Percentiles rank a stretch among this genome's conserved stretches.
These are phyloP conservation scores for Camelina neglecta DNA, from an alignment of 345 rosid species.

Conservation along the genomic window DNA sequence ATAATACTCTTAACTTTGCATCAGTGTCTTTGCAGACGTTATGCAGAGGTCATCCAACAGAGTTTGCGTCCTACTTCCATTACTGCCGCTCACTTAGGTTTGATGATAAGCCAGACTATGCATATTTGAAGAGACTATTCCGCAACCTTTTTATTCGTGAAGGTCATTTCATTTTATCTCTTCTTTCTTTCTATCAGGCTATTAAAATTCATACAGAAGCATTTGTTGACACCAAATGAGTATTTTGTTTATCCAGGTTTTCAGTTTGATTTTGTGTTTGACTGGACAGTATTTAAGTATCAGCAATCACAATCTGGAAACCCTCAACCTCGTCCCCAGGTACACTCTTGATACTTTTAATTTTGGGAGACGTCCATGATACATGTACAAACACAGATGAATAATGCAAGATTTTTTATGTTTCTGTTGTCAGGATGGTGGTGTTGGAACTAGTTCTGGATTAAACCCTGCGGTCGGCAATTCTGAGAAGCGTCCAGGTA, in stretches of 20 bases:
- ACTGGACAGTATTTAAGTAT: slow-evolving; percentile 91
- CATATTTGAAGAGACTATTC: slow-evolving; percentile 89
- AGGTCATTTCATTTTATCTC: slow-evolving; percentile 50
- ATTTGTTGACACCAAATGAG: not conserved
- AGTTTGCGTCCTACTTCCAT: slow-evolving; percentile 95
- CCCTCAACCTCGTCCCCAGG: slow-evolving; percentile 65
- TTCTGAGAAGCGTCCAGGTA: slow-evolving; percentile 74
- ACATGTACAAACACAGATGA: slow-evolving; percentile 4
- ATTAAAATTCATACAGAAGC: slow-evolving; percentile 5
- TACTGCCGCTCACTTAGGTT: slow-evolving; percentile 93
- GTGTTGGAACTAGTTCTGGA: slow-evolving; percentile 83
- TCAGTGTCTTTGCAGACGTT: slow-evolving; percentile 61
- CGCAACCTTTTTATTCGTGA: slow-evolving; percentile 96
- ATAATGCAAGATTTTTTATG: not conserved
- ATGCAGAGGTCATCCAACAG: slow-evolving; percentile 93
- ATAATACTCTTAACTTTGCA: slow-evolving; percentile 29
- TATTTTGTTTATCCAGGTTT: slow-evolving; percentile 60
- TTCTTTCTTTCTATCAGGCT: slow-evolving; percentile 4
- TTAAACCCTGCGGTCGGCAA: slow-evolving; percentile 52
- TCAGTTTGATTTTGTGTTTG: slow-evolving; percentile 95
- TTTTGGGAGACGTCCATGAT: not conserved
- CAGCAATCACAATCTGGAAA: slow-evolving; percentile 86
- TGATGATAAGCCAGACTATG: slow-evolving; percentile 97
- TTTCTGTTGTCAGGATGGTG: slow-evolving; percentile 56
- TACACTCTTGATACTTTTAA: slow-evolving; percentile 7